phyloP scores from a whole-genome alignment of 1,284 basidiomycete species.

The Termitomyces sp. region DNA sequence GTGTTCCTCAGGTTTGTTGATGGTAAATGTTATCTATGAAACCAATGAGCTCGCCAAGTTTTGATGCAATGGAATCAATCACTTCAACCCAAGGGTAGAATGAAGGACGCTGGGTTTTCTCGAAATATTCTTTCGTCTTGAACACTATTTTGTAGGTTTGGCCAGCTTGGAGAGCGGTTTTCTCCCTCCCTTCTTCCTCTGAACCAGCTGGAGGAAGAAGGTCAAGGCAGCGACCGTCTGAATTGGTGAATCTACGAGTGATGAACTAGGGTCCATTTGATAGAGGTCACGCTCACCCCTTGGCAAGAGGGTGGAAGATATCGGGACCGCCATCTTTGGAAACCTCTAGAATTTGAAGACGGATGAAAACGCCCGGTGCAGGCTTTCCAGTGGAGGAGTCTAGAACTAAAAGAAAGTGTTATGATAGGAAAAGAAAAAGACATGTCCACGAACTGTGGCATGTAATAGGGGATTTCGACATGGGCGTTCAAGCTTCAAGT shows the following conservation, averaged over 20 bases:
- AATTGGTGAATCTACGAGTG: constrained; percentile 63
- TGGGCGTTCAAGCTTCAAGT: too few relatives aligned
- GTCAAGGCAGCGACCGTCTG: constrained; percentile 76
- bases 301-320: constrained; percentile 50
- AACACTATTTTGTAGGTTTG: constrained; percentile 80
- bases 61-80: constrained; percentile 26
- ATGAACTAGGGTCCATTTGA: constrained; percentile 6
- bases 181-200: constrained; percentile 38
- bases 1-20: constrained; percentile 70
- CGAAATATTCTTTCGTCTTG: constrained; percentile 80
- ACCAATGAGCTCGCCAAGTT: not conserved
- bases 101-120: constrained; percentile 51
- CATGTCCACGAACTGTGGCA: constrained; percentile 66
- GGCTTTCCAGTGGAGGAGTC: constrained; percentile 83
- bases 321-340: constrained; percentile 29
- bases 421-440: not conserved
- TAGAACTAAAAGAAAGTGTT: constrained; percentile 52
- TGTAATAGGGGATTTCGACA: constrained; percentile 78
- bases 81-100: constrained; percentile 90
- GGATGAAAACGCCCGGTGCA: constrained; percentile 61
- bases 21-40: constrained; percentile 68
- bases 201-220: constrained; percentile 53
- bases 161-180: constrained; percentile 45
- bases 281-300: constrained; percentile 42
- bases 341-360: constrained; percentile 46